Evolutionary conservation across 257 asterid species (phyloP), one percentile per base, ranked within the genome.

Genomic region (Fraxinus americana): DNA sequence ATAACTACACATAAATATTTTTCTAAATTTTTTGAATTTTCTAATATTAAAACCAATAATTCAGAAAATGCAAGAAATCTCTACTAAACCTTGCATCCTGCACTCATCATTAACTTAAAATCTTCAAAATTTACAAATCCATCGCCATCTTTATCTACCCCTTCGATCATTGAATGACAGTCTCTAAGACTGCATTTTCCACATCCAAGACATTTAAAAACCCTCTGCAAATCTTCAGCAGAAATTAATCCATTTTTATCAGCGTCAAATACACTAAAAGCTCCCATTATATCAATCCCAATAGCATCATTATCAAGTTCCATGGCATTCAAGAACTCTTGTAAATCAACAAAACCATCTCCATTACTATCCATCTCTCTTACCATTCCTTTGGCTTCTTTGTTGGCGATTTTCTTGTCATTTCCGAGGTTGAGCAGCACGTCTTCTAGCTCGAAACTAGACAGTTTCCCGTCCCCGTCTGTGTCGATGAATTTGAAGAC

Each of bases 61-160:
- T 54, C 10, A 54, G 8, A 45, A 13, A 3, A 52, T 61, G 23
- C 4, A 61, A 61, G 32, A 61, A 61, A n/a, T 61, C 13, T 21
- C 32, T 21, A 61, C 5, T n/a, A 23, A 23, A 61, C 0, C 8
- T 52, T 61, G 71, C 79, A 84, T 59, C 90, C 86, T 73, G 80
- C 77, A 81, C 54, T 82, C 97, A 90, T 89, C 96, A 92, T 90
- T 52, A 23, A 5, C 85, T 88, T 89, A 75, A 92, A 90, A 68
- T 89, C 94, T 23, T 92, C 87, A 75, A 90, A 89, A 81, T 76
- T 78, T 32, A 92, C 94, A 83, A 80, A 88, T 29, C 97, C 96
- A 87, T 90, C 96, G 14, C 92, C 92, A 78, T 92, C 91, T 54
- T 74, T 87, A 70, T 89, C 96, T n/a, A 89, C 89, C 36, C 87